Percentiles rank a stretch among this genome's conserved stretches.
phyloP scores from a whole-genome alignment of 2,329 filamentous ascomycete species.

The Knufia fluminis region DNA sequence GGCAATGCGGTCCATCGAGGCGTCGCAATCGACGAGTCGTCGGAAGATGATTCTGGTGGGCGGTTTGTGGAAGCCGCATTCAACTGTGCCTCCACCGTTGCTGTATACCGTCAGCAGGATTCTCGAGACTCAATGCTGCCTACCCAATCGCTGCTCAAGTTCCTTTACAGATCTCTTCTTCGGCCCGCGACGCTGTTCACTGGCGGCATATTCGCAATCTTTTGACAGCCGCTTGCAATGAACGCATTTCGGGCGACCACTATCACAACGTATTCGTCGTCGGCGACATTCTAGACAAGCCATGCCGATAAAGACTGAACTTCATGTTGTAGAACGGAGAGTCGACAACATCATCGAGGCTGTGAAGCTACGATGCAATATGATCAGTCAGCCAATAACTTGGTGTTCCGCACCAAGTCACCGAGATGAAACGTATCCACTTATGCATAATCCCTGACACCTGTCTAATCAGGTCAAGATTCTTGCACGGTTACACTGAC shows the following conservation, averaged over 20 bases:
- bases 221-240: not conserved
- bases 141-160: not conserved
- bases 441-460: too few species aligned
- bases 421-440: too few species aligned
- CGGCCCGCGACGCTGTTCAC: not conserved
- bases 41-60: too few species aligned
- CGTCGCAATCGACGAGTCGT: too few species aligned
- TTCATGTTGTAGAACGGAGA: too few species aligned
- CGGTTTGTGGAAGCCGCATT: not conserved
- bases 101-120: not conserved
- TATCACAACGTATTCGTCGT: not conserved
- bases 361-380: too few species aligned
- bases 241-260: not conserved
- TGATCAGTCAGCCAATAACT: too few species aligned
- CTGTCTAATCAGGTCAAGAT: too few species aligned
- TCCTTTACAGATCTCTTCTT: not conserved
- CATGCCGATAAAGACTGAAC: not conserved
- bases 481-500: too few species aligned
- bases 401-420: too few species aligned
- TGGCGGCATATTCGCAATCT: conserved; percentile 1
- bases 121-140: not conserved
- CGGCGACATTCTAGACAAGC: not conserved
- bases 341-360: too few species aligned
- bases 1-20: too few species aligned
- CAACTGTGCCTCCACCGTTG: not conserved